Conservation (phyloP, 306 rosid genomes). For the Prunus kanzakura region DNA sequence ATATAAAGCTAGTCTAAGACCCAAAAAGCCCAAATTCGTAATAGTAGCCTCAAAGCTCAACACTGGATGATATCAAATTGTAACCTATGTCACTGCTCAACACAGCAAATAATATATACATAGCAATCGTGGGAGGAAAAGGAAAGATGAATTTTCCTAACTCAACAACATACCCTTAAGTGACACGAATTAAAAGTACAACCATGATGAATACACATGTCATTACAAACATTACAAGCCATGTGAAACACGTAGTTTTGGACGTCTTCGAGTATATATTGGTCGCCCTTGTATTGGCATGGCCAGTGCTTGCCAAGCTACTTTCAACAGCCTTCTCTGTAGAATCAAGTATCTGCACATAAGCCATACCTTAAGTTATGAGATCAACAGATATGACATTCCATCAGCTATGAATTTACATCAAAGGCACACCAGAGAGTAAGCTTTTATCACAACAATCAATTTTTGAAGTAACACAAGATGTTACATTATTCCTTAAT, state of each 20-base stretch:
- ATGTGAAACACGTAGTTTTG: conserved; percentile 78
- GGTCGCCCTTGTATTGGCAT: conserved; percentile 62
- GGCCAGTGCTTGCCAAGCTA: conserved; percentile 87
- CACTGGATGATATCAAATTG: neutral
- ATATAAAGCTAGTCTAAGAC: no score
- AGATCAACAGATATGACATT: neutral
- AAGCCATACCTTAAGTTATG: conserved; percentile 16
- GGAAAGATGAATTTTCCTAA: neutral
- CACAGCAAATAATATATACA: neutral
- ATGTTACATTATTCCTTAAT: neutral
- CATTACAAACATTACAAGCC: conserved; percentile 74
- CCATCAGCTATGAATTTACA: neutral
- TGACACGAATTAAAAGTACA: conserved; percentile 81
- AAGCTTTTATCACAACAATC: neutral
- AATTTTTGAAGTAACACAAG: neutral
- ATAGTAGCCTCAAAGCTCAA: no score
- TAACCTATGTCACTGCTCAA: neutral
- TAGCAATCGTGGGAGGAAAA: neutral
- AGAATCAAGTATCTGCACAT: conserved; percentile 73
- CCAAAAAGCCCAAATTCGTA: no score
- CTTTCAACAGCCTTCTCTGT: conserved; percentile 82
- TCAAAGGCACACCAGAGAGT: neutral
- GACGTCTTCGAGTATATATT: conserved; percentile 66
- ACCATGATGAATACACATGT: conserved; percentile 75
- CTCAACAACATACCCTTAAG: conserved; percentile 20